Base-by-base conservation (phyloP, 371 early-diverging fungal genomes). In the Saksenaea oblongispora region DNA sequence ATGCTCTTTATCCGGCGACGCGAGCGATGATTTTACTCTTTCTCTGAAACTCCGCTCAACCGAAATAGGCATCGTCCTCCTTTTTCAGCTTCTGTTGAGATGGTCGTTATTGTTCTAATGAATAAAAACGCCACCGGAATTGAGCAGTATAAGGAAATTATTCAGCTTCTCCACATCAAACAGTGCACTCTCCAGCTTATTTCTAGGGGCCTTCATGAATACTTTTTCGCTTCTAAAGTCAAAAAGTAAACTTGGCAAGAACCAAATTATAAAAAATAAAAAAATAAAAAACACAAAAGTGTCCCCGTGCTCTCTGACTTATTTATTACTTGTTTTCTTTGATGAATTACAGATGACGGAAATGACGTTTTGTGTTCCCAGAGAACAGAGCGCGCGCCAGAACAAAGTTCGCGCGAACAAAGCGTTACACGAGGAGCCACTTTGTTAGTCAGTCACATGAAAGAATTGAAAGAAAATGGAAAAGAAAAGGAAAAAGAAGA, bases 281-380 rank as follows among this genome's bases (percentile, higher is more conserved):
- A n/a, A n/a, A 47, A 18, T 22, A 18, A 3, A 10, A 47, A 22
- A 44, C 17, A 44, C 10, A 15, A 14, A 47, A 47, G 7, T 47
- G 51, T 47, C 51, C 51, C 51, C 51, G 51, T 47, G 51, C 22
- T 41, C 42, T 41, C 5, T 41, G 14, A n/a, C 14, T 17, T 17
- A n/a, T 41, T 41, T 17, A n/a, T 41, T 41, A 5, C 18, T 8
- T 8, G 8, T 17, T 9, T 17, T 47, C 51, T 22, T 47, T 47
- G 10, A 18, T 47, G 10, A 18, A 47, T 47, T 47, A 22, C 22
- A 22, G 51, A 47, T 47, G 31, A 47, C 22, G 24, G 24, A 47
- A 7, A 47, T 47, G 51, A 47, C 51, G 51, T 47, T 47, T 47
- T 47, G 51, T 47, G 51, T 47, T 22, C 51, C 51, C 51, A 47